A percentile compares a stretch with the other conserved stretches of the same genome.
These are phyloP conservation scores for Trametes punicea DNA, from an alignment of 768 basidiomycete species.

Conservation along the genomic window DNA sequence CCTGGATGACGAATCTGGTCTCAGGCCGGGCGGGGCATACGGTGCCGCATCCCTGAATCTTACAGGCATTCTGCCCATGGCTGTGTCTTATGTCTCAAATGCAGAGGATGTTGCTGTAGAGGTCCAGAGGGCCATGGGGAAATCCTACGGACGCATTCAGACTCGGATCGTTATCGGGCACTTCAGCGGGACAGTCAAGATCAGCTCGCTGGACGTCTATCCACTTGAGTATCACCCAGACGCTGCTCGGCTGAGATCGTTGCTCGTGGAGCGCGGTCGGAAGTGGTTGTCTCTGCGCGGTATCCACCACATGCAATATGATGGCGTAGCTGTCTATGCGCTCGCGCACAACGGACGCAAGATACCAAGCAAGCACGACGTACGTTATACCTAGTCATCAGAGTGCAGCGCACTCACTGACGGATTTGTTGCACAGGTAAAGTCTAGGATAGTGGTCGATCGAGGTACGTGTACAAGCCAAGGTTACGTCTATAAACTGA, in stretches of 20 bases:
- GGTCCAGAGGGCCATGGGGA: not conserved
- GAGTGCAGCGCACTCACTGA: too few species aligned
- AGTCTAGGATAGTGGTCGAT: constrained; percentile 62
- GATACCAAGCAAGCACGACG: constrained; percentile 46
- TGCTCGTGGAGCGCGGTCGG: constrained; percentile 44
- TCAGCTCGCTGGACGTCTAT: constrained; percentile 48
- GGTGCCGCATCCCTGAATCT: not conserved
- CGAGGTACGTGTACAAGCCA: too few species aligned
- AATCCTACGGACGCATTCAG: constrained; percentile 36
- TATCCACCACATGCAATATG: constrained; percentile 35
- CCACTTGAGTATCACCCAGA: constrained; percentile 50
- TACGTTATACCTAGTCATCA: constrained; percentile 25
- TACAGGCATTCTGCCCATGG: not conserved
- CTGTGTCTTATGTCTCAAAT: not conserved
- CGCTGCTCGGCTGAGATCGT: constrained; percentile 36
- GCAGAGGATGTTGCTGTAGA: too few species aligned
- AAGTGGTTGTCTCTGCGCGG: constrained; percentile 56
- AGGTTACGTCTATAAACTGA: too few species aligned
- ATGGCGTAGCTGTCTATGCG: constrained; percentile 44
- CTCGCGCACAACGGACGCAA: not conserved
- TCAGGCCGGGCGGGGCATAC: not conserved
- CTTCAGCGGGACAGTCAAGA: constrained; percentile 49
- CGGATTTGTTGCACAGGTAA: constrained; percentile 40
- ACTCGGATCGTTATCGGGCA: constrained; percentile 13
- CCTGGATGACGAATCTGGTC: constrained; percentile 14